Evolutionary conservation across 23 red algal genomes (phyloP), one percentile per base, ranked within the genome.

Genomic region (Gracilaria caudata): DNA sequence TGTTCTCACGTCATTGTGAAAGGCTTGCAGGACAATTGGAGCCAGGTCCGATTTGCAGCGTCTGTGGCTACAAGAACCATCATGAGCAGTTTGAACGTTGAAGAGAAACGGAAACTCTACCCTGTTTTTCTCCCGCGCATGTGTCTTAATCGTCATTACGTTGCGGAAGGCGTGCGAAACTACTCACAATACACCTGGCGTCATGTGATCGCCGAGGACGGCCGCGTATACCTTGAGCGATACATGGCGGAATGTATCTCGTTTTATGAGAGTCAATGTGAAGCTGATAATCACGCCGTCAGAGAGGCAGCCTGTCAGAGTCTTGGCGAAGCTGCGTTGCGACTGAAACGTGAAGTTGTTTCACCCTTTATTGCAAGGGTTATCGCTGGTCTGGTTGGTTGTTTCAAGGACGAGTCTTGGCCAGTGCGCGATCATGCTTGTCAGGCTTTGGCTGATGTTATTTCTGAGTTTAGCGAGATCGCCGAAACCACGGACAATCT

Each of bases 1-100:
- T 71, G 83, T 60, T 10, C 49, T 45, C 51, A 34, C 33, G 66
- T 83, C 16, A 45, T 82, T 57, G 63, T 51, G 45, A 66, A 63
- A 53, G 97, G 97, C 23, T 86, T 99, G 53, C 89, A 92, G 14
- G 97, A 99, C 78, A 99, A 99, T 72, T 99, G 97, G 97, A 99
- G 93, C 73, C 97, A 99, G 74, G 97, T 99, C 51, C 58, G 97
- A 38, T 99, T 81, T 79, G 82, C 81, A 16, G 85, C 92, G 9
- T 89, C 92, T 13, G 75, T 83, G 41, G 80, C 71, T 39, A 84
- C 78, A 5, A 60, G 79, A 39, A 76, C 68, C 57, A 72, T 90
- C 26, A 39, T 84, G 76, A 35, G 30, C 10, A 44, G 61, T 19
- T 64, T 81, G 34, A 51, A 36, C 20, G 20, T 35, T 3, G 34